Conservation (phyloP, 2,329 filamentous ascomycete species). For the Tolypocladium inflatum region DNA sequence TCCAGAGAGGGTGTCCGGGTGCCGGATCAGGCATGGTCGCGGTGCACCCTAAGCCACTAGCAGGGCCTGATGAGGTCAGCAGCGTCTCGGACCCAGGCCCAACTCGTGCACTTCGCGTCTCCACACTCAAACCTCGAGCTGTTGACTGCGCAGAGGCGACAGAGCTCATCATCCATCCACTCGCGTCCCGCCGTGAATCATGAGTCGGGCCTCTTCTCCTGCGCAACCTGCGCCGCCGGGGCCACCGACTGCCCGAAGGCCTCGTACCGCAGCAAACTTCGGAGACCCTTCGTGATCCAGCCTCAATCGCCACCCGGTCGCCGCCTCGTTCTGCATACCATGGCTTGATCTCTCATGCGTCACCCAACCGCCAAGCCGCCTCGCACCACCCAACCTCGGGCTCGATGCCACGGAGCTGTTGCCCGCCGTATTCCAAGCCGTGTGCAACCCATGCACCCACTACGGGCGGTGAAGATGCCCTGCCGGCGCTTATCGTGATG, state of each 20-base stretch:
- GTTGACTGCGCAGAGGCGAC: no score
- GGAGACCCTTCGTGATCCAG: no score
- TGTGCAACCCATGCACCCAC: not conserved
- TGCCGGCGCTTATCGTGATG: not conserved
- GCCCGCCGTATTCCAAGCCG: not conserved
- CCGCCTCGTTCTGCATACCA: not conserved
- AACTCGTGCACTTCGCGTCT: not conserved
- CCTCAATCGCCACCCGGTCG: not conserved
- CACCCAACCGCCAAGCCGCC: not conserved
- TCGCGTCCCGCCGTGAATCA: not conserved
- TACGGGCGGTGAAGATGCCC: not conserved
- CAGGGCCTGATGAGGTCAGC: not conserved
- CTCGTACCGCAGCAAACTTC: not conserved
- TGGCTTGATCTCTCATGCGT: not conserved
- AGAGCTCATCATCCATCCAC: no score
- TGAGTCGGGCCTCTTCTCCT: not conserved
- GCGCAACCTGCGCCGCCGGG: not conserved
- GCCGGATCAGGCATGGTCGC: slow-evolving; percentile 2
- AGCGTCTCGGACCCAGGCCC: not conserved
- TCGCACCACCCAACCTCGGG: not conserved
- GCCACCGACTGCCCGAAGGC: not conserved
- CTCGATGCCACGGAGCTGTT: not conserved
- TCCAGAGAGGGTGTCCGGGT: not conserved
- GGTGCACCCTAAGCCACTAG: not conserved
- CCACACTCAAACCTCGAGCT: not conserved